phyloP scores from a whole-genome alignment of 257 asterid species.

The Nicotiana noctiflora region DNA sequence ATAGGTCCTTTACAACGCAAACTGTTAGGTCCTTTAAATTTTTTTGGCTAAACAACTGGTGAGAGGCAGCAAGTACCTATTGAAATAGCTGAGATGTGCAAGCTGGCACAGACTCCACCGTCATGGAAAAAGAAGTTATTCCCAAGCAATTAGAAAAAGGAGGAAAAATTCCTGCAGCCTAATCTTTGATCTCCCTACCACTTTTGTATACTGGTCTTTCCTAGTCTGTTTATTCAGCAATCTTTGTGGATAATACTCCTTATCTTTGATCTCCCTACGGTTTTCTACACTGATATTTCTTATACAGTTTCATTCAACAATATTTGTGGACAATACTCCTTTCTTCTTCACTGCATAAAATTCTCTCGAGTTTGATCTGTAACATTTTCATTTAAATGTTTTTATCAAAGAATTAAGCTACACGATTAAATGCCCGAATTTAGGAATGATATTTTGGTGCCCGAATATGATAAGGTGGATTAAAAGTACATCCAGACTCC shows the following conservation, averaged over 20 bases:
- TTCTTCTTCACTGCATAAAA: neutral
- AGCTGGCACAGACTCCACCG: too few species aligned
- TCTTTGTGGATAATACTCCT: neutral
- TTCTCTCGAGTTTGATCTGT: constrained; percentile 1
- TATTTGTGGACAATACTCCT: neutral
- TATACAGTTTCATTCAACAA: neutral
- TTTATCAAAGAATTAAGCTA: neutral
- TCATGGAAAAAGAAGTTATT: too few species aligned
- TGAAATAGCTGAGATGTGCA: too few species aligned
- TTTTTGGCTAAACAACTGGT: neutral
- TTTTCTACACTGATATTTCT: neutral
- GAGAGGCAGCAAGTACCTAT: too few species aligned
- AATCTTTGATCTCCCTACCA: neutral
- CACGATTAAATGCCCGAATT: neutral
- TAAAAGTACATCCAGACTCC: too few species aligned
- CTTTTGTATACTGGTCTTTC: neutral
- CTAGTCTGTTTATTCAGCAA: neutral
- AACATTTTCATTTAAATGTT: neutral
- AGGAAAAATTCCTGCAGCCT: neutral
- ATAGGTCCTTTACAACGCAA: neutral
- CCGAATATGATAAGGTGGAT: too few species aligned
- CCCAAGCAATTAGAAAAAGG: neutral
- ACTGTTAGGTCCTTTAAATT: neutral
- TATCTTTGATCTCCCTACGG: neutral
- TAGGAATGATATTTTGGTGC: neutral